Base-by-base conservation (phyloP, 2,329 filamentous ascomycete species). In the Aspergillus bombycis region DNA sequence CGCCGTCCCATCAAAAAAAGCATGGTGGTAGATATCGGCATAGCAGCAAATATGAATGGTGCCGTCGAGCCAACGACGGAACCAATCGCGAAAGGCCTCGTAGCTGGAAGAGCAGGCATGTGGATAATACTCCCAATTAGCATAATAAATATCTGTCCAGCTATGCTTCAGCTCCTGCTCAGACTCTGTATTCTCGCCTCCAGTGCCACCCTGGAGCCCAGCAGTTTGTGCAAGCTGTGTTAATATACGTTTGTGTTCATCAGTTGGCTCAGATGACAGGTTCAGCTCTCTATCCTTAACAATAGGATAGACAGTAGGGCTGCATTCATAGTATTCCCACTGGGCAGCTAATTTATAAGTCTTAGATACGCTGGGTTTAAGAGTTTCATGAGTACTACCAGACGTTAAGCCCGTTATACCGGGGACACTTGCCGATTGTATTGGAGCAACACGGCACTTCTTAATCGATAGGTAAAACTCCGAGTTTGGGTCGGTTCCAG, bases 1-100 rank as follows among this genome's bases (percentile, higher is more conserved):
- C 2, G 71, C 68, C 3, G 71, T 72, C 7, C 75, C 74, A 46
- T 78, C 68, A 50, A 74, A 77, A 57, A 77, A 79, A 8, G 71
- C 55, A 28, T 63, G 28, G 46, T 75, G 74, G 19, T 70, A 70
- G 9, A 74, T 77, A 48, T 76, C 68, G 7, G 68, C 68, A 19
- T 63, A 50, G 23, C 58, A 67, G 19, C 48, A 48, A 9, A 62
- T 54, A 11, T n/a, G 21, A 12, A 72, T 67, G 14, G 70, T 70
- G 6, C 57, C 54, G 16, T 73, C 65, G 16, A 74, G 61, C 74
- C 73, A 76, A 30, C 36, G 28, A 23, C 67, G 68, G 32, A 74
- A 70, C 48, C 58, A 62, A 23, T 63, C 61, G 21, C 60, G 66
- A 32, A 66, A 73, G 0, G 36, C 57, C 12, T 67, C 67, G 4